Base-by-base conservation (phyloP, 352 stramenopile genomes). In the Phytophthora pistaciae region DNA sequence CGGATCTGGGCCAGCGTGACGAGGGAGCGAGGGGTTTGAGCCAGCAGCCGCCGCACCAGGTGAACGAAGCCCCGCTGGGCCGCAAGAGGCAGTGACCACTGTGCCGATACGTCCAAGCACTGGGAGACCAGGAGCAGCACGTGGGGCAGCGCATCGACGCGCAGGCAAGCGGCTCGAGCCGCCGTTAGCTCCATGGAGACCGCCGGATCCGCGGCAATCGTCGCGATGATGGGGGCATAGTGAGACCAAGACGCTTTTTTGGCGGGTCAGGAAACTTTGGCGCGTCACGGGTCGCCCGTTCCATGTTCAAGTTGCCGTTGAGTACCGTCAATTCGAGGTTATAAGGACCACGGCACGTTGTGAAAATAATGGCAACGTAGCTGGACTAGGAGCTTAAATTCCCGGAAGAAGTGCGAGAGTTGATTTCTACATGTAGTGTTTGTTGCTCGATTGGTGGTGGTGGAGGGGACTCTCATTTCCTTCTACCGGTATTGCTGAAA, bases 31-130 rank as follows among this genome's bases (percentile, higher is more conserved):
- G 42, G 10, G 11, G 36, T 7, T 11, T 27, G 16, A 20, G 52
- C 1, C 4, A 80, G 11, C 3, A 77, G 65, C 11, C 52, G 60
- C 10, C 49, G 55, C 5, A 72, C 56, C n/a, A 80, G 73, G 20
- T 68, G 42, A 0, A 64, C 33, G 42, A 75, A 77, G 42, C 73
- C 73, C 16, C 54, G 61, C 29, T 62, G 29, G 16, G 61, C 56
- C 31, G 69, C 68, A 1, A 6, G 14, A 5, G 52, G 4, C 27
- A 80, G 64, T 16, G 64, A 74, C 73, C 73, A 80, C 13, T 44
- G 56, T 29, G 53, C 14, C 14, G 68, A 75, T 1, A n/a, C 29
- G 52, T 80, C 73, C 31, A 80, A 25, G 25, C 52, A 77, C 36
- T 40, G n/a, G 9, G 64, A 74, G 5, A 77, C 16, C 11, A 70